phyloP scores from a whole-genome alignment of 2,329 filamentous ascomycete genomes.

The Berkeleyomyces basicola region DNA sequence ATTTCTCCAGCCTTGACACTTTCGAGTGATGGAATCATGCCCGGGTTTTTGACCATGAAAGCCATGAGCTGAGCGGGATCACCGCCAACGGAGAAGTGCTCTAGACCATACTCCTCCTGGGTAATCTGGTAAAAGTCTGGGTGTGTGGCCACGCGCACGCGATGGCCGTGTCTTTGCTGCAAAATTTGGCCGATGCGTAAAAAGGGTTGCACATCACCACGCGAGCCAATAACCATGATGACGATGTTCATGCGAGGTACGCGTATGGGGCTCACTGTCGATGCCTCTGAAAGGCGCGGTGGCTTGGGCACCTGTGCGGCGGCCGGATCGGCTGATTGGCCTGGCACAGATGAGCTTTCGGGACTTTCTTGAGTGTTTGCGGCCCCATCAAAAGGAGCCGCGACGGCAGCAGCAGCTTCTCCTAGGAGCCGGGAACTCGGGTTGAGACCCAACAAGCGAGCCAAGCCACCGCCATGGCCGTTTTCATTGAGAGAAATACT shows the following conservation, averaged over 20 bases:
- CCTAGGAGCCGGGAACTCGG: not conserved
- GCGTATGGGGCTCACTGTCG: not conserved
- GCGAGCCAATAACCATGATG: slow-evolving; percentile 67
- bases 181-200: slow-evolving; percentile 57
- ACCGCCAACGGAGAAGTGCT: slow-evolving; percentile 68
- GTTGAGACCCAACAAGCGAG: slow-evolving; percentile 19
- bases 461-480: slow-evolving; percentile 51
- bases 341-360: not conserved
- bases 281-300: slow-evolving; percentile 5
- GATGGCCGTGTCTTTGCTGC: slow-evolving; percentile 53
- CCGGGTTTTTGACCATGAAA: slow-evolving; percentile 76
- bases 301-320: slow-evolving; percentile 10
- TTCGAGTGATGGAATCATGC: slow-evolving; percentile 57
- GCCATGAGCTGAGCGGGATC: slow-evolving; percentile 71
- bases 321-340: not conserved
- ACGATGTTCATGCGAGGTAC: slow-evolving; percentile 48
- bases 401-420: not conserved
- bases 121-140: slow-evolving; percentile 56
- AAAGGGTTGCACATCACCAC: slow-evolving; percentile 70
- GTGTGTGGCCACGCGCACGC: slow-evolving; percentile 64
- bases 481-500: slow-evolving; percentile 58
- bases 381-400: not conserved
- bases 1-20: slow-evolving; percentile 61
- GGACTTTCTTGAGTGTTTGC: not conserved
- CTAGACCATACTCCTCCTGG: slow-evolving; percentile 54